These are phyloP conservation scores for Coemansia sp. DNA, from an alignment of 192 early-diverging fungal species.

Conservation along the genomic window DNA sequence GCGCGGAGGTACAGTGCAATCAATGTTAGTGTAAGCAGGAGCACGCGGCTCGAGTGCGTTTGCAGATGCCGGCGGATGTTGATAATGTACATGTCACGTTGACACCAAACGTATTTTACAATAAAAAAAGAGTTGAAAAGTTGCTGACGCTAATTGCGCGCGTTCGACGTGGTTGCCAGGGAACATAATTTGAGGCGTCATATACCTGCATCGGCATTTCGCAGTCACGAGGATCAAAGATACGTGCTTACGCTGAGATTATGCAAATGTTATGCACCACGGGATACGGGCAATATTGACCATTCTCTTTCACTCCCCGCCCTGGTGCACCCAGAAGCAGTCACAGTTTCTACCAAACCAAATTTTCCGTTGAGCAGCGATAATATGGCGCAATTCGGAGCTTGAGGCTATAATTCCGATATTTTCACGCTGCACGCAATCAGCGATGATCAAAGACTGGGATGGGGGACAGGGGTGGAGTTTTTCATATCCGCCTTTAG, in stretches of 20 bases:
- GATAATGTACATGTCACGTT: not conserved
- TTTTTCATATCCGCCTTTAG: not conserved
- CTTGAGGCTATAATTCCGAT: not conserved
- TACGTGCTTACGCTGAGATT: too few species aligned
- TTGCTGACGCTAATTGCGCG: too few species aligned
- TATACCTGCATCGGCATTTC: too few species aligned
- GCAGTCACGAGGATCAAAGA: too few species aligned
- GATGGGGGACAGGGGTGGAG: not conserved
- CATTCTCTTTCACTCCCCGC: too few species aligned
- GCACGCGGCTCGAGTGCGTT: not conserved
- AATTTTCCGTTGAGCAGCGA: too few species aligned
- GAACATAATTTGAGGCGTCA: too few species aligned
- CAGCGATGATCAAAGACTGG: not conserved
- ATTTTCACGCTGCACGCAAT: not conserved
- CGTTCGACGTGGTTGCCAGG: too few species aligned
- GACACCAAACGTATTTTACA: not conserved
- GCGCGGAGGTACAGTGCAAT: slow-evolving; percentile 26
- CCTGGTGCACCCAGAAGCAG: not conserved
- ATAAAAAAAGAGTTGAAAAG: not conserved
- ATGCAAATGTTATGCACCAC: too few species aligned
- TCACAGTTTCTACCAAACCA: not conserved
- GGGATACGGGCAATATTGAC: too few species aligned
- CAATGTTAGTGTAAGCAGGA: not conserved
- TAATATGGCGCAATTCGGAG: not conserved
- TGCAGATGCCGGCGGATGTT: not conserved